Evolutionary conservation across 352 stramenopile genomes (phyloP).

Genomic region (Phytopythium cucurbitacearum): DNA sequence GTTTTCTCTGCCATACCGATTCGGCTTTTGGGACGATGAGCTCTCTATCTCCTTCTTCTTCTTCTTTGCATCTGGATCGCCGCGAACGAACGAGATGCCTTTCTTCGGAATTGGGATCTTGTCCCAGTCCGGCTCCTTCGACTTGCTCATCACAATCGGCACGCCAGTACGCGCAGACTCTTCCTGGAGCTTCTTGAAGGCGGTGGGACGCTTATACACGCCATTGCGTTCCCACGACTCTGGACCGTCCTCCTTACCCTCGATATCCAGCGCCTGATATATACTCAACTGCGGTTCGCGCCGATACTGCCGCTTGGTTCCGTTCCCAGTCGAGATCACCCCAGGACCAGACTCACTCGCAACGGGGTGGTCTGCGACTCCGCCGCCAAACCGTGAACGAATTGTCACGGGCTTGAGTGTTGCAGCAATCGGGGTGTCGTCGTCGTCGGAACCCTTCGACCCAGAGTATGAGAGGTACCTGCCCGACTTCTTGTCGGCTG

Average conservation of each 20-base stretch:
- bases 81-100: slow-evolving; percentile 7
- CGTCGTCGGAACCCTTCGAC: slow-evolving; percentile 1
- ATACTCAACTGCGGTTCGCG: slow-evolving; percentile 52
- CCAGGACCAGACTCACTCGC: no score
- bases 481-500: background rate
- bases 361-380: background rate
- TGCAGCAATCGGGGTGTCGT: slow-evolving; percentile 4
- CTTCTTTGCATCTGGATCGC: slow-evolving; percentile 1
- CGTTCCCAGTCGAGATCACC: background rate
- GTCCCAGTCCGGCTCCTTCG: slow-evolving; percentile 39
- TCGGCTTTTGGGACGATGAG: slow-evolving; percentile 7
- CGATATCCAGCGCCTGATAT: slow-evolving; percentile 53
- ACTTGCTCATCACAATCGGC: slow-evolving; percentile 26
- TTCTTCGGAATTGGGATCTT: slow-evolving; percentile 51
- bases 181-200: slow-evolving; percentile 50
- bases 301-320: slow-evolving; percentile 13
- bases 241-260: slow-evolving; percentile 25
- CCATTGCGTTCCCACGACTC: slow-evolving; percentile 22
- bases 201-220: slow-evolving; percentile 45
- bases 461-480: slow-evolving; percentile 46
- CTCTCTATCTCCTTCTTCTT: slow-evolving; percentile 16
- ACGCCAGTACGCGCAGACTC: slow-evolving; percentile 36
- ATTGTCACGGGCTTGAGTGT: background rate
- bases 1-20: background rate
- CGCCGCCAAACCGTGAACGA: slow-evolving; percentile 3